These are phyloP conservation scores for Diaporthe citrichinensis DNA, from an alignment of 2,329 filamentous ascomycete species.

Conservation along the genomic window DNA sequence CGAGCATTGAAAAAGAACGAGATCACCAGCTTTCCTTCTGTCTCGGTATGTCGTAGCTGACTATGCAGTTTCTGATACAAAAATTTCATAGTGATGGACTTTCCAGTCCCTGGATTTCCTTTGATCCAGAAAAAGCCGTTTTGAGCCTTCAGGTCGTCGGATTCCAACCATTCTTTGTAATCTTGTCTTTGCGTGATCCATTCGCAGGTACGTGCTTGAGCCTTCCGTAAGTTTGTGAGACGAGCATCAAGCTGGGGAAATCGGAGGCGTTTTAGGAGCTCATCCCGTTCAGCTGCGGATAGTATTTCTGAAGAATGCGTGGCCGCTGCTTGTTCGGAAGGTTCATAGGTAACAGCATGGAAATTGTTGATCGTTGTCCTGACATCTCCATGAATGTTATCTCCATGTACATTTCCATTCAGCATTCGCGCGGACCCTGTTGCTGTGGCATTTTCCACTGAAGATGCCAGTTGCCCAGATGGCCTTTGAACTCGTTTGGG, in stretches of 20 bases:
- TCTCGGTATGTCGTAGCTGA: constrained; percentile 42
- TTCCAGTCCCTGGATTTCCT: constrained; percentile 61
- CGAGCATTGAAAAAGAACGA: constrained; percentile 66
- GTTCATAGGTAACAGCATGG: neutral
- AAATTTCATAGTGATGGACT: constrained; percentile 64
- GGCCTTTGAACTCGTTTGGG: neutral
- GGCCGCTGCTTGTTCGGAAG: neutral
- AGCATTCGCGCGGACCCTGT: neutral
- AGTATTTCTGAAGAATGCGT: neutral
- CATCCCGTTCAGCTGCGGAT: neutral
- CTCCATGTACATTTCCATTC: constrained; percentile 1
- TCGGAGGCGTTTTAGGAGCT: constrained; percentile 50
- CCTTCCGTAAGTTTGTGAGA: constrained; percentile 52
- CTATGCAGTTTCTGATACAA: constrained; percentile 37
- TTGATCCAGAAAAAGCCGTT: constrained; percentile 62
- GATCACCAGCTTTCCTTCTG: constrained; percentile 46
- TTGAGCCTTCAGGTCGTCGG: constrained; percentile 47
- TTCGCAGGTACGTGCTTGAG: constrained; percentile 55
- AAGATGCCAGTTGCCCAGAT: neutral
- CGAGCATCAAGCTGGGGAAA: constrained; percentile 58
- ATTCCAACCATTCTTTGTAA: constrained; percentile 56
- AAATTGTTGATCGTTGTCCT: neutral
- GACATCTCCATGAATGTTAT: neutral
- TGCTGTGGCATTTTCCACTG: neutral
- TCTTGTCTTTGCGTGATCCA: constrained; percentile 55